Evolutionary conservation across 208 protist species (phyloP), one percentile per base, ranked within the genome.

Genomic region (Acanthamoeba royreba): DNA sequence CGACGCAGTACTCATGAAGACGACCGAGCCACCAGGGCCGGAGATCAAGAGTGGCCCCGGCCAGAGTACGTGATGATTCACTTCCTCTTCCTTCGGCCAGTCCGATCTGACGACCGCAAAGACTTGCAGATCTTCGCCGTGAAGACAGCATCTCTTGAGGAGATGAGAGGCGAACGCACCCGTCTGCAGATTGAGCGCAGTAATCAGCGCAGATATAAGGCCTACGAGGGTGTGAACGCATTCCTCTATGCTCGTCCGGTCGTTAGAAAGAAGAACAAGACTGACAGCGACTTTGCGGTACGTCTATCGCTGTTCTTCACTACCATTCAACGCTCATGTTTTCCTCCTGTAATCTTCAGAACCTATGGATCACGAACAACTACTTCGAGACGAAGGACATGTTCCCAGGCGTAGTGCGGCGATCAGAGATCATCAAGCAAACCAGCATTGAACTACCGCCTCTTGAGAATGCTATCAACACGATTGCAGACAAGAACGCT

Each of bases 341-440:
- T 5, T 83, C 42, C 9, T 4, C 22, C 53, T 35, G 77, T 55
- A 77, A 93, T 46, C 52, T 93, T 72, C 86, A 90, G 66, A 92
- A 94, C 35, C 87, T 96, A 25, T 96, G 94, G 94, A 86, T 96
- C 28, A 58, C n/a, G 8, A 96, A 96, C 72, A 52, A 92, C 28
- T 93, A 94, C 40, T 96, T 74, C 69, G 25, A 35, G 1, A 86
- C 90, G 4, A 8, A 96, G 45, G 94, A 96, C 19, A 43, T 55
- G 11, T 96, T 96, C 58, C 94, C 94, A 46, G 87, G 83, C 0
- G 69, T 93, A 11, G 81, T 94, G 35, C 74, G 92, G 45, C 35
- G 94, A 25, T 93, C 92, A 7, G 46, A 94, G 33, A 94, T 96
- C 72, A 28, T 63, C 8, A 33, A 40, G 33, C 35, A 45, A 9